These are phyloP conservation scores for Tulasnella sp. DNA, from an alignment of 768 basidiomycete species.

Conservation along the genomic window DNA sequence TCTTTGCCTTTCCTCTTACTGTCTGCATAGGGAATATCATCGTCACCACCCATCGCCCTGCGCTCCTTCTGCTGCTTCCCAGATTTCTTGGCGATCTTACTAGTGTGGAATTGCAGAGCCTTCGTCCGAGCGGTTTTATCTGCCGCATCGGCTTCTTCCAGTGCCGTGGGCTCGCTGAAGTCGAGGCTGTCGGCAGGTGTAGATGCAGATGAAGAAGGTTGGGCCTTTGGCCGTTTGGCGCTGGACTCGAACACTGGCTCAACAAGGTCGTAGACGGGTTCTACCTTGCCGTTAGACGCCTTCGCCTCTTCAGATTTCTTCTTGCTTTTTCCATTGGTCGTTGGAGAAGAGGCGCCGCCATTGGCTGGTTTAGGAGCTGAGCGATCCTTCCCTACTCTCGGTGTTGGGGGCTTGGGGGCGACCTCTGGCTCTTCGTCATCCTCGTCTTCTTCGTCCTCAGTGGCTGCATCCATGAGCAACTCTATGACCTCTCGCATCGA, in stretches of 20 bases:
- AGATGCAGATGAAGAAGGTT: not conserved
- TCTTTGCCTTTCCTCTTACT: constrained; percentile 55
- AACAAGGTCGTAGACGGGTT: constrained; percentile 63
- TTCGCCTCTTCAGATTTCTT: constrained; percentile 23
- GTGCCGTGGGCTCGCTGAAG: constrained; percentile 65
- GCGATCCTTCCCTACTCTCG: constrained; percentile 38
- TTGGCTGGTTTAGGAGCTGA: too few relatives aligned
- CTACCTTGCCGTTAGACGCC: not conserved
- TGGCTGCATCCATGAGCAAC: constrained; percentile 1
- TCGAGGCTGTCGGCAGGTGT: constrained; percentile 32
- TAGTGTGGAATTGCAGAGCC: constrained; percentile 85
- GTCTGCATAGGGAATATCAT: constrained; percentile 78
- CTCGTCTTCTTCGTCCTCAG: constrained; percentile 21
- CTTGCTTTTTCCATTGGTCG: constrained; percentile 25
- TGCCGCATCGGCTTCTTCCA: constrained; percentile 62
- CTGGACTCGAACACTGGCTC: constrained; percentile 63
- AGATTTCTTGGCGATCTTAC: constrained; percentile 60
- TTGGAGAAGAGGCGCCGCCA: constrained; percentile 27
- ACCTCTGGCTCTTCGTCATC: constrained; percentile 39
- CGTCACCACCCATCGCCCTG: constrained; percentile 77
- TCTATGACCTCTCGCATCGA: constrained; percentile 24
- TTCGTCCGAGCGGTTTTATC: constrained; percentile 80
- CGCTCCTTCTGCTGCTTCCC: constrained; percentile 63
- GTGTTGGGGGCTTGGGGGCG: constrained; percentile 31
- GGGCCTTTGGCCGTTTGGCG: constrained; percentile 22